Conservation (phyloP, 2,329 filamentous ascomycete species). For the Didymella keratinophila region DNA sequence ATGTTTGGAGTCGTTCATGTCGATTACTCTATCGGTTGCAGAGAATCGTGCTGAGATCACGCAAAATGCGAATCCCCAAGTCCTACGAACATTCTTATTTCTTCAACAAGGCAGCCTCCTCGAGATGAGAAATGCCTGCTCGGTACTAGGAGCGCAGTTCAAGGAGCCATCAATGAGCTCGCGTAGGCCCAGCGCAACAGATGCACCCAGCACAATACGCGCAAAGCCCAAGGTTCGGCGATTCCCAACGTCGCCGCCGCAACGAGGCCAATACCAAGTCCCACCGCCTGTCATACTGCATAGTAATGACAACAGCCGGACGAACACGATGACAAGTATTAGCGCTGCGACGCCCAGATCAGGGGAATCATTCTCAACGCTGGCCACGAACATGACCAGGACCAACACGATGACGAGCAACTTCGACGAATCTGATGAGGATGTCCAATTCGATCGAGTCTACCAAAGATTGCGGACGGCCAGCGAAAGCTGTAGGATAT, state of each 20-base stretch:
- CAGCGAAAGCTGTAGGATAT: constrained; percentile 75
- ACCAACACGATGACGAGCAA: constrained; percentile 66
- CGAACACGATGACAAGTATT: constrained; percentile 61
- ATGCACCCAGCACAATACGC: constrained; percentile 39
- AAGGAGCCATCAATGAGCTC: constrained; percentile 33
- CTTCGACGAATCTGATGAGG: constrained; percentile 72
- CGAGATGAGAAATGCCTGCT: constrained; percentile 67
- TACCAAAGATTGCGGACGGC: constrained; percentile 78
- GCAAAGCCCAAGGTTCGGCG: constrained; percentile 42
- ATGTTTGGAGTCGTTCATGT: constrained; percentile 49
- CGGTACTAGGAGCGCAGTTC: constrained; percentile 56
- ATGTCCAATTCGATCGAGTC: constrained; percentile 81
- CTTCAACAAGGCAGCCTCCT: constrained; percentile 65
- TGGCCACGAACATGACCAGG: constrained; percentile 55
- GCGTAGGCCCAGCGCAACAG: constrained; percentile 34
- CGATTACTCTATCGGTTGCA: constrained; percentile 46
- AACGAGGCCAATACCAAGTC: constrained; percentile 43
- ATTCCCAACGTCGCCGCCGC: constrained; percentile 45
- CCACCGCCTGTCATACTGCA: constrained; percentile 54
- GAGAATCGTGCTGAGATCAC: constrained; percentile 58
- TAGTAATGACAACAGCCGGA: constrained; percentile 59
- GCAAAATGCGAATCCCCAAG: constrained; percentile 63
- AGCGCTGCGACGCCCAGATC: constrained; percentile 74
- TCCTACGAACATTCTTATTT: constrained; percentile 66
- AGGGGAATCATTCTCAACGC: constrained; percentile 77